Percentiles rank a stretch among this genome's conserved stretches.
Conservation (phyloP, 2,329 filamentous ascomycete genomes). For the Fusarium subglutinans region DNA sequence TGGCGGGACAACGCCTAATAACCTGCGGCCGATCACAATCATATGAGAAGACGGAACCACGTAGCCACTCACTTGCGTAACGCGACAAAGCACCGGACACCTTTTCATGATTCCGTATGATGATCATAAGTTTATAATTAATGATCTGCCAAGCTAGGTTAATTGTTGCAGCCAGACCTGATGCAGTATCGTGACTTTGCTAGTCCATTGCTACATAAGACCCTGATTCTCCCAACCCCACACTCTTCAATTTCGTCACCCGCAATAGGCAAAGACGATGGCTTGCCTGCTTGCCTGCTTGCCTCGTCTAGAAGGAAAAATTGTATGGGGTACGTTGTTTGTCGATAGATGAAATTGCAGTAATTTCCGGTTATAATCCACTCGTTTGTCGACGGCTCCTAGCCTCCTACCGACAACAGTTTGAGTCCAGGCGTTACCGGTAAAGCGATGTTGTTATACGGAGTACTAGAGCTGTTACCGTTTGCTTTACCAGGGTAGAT, state of each 20-base stretch:
- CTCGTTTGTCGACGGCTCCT: not conserved
- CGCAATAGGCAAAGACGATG: constrained; percentile 1
- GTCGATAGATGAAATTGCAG: constrained; percentile 20
- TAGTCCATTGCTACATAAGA: constrained; percentile 19
- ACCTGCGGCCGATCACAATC: constrained; percentile 29
- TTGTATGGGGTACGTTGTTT: not conserved
- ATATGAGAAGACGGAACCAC: constrained; percentile 5
- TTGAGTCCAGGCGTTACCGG: not conserved
- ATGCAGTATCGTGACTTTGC: constrained; percentile 25
- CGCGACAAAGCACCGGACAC: not conserved
- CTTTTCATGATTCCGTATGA: not conserved
- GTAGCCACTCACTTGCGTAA: not conserved
- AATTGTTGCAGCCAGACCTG: constrained; percentile 1
- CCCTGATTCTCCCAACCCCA: constrained; percentile 36
- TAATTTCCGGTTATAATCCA: constrained; percentile 25
- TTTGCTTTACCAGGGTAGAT: constrained; percentile 68
- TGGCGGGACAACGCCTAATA: constrained; percentile 4
- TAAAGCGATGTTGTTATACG: not conserved
- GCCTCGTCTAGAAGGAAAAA: constrained; percentile 10
- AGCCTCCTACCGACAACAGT: not conserved
- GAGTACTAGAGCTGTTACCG: not conserved
- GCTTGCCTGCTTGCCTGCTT: constrained; percentile 30
- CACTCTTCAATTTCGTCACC: constrained; percentile 14
- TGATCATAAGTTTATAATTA: constrained; percentile 18
- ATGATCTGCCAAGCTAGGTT: constrained; percentile 15